Base-by-base conservation (phyloP, 805 yeast genomes). In the Cephaloascus fragrans region DNA sequence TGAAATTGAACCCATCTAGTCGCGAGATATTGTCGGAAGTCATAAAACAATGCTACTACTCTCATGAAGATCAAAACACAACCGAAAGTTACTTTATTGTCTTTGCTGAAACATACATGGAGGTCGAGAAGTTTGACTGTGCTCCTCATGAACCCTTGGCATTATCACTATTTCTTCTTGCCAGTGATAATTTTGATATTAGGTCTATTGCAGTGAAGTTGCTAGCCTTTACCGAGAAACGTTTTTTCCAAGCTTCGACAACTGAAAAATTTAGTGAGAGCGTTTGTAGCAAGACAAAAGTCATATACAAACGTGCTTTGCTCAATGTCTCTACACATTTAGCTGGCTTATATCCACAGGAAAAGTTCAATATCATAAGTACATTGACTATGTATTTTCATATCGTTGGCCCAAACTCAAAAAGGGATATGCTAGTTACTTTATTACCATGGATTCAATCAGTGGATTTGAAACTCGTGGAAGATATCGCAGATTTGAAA, bases 401-500 rank as follows among this genome's bases (percentile, higher is more conserved):
- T 51, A 42, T 55, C 19, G 70, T 71, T 35, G 81, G 81, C 38
- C 65, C 67, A 38, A 71, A 71, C 18, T 72, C 83, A 1, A 71
- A 93, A 51, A 75, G 85, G 41, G 96, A 89, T 54, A 71, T 90
- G 10, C 61, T 90, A 40, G 78, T 93, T 0, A 80, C 89, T 18
- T 57, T 93, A 37, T 64, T 86, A 8, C 97, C 98, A 1, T 93
- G 97, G 97, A 76, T 89, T n/a, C 93, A 84, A 51, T 75, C 80
- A 2, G 79, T 89, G 34, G 84, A 81, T 35, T 64, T 90, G 40
- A 72, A 73, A 16, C 45, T 44, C 35, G 33, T 28, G 19, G 35
- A 33, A 18, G 41, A 33, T 9, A 35, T 44, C 1, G 46, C 41
- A 2, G 41, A 37, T 28, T 15, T 18, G 2, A 41, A 38, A 18